Conservation (phyloP, 768 basidiomycete species). For the Arthromyces matolae region DNA sequence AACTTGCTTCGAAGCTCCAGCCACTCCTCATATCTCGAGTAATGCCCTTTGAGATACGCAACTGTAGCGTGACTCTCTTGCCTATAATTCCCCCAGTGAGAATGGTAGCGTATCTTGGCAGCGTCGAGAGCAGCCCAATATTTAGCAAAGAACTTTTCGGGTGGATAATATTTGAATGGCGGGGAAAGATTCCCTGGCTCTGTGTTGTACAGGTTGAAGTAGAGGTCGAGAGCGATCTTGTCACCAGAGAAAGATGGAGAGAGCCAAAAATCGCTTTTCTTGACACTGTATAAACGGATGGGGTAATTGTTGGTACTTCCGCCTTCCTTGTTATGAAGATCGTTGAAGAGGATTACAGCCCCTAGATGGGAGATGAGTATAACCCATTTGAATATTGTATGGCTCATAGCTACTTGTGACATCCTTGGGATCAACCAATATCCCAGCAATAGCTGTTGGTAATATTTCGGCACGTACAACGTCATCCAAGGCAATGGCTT, state of each 20-base stretch:
- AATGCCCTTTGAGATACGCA: neutral
- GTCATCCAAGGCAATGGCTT: slow-evolving; percentile 1
- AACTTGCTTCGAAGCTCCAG: neutral
- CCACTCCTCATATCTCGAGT: slow-evolving; percentile 7
- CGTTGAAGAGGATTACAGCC: neutral
- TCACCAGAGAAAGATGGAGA: neutral
- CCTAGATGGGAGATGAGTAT: neutral
- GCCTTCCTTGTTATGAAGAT: neutral
- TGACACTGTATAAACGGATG: neutral
- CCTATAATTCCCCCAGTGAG: slow-evolving; percentile 7
- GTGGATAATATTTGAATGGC: slow-evolving; percentile 2
- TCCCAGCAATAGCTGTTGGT: neutral
- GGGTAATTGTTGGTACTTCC: neutral
- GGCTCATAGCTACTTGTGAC: neutral
- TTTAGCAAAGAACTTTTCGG: slow-evolving; percentile 1
- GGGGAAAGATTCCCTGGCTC: neutral
- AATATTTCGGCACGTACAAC: neutral
- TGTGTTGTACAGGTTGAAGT: slow-evolving; percentile 5
- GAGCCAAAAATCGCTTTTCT: slow-evolving; percentile 6
- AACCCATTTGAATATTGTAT: neutral
- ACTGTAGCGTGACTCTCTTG: neutral
- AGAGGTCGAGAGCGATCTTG: slow-evolving; percentile 2
- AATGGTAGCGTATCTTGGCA: neutral
- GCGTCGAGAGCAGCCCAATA: slow-evolving; percentile 5
- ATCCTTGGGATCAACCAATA: slow-evolving; percentile 1